Conservation (phyloP, 192 early-diverging fungal species). For the Coemansia sp. region DNA sequence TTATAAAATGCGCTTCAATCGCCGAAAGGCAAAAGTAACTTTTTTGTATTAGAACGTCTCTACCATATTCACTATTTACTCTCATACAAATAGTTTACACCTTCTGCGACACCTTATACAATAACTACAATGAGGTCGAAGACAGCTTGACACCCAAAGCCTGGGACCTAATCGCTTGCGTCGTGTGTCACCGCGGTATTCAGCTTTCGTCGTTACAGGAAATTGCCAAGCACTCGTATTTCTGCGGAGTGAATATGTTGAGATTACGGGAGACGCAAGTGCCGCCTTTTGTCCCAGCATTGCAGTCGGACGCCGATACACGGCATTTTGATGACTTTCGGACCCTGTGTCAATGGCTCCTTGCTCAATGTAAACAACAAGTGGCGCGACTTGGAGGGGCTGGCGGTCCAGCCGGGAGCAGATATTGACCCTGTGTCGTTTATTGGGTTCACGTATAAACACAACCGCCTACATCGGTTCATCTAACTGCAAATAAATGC, state of each 20-base stretch:
- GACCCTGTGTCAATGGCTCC: conserved; percentile 59
- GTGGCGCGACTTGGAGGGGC: conserved; percentile 41
- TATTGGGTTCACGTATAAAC: conserved; percentile 76
- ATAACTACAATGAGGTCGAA: conserved; percentile 60
- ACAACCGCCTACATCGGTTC: conserved; percentile 46
- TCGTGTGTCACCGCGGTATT: conserved; percentile 58
- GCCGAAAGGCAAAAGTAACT: too few species aligned
- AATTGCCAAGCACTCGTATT: conserved; percentile 62
- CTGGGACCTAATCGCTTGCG: conserved; percentile 69
- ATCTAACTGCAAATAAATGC: conserved; percentile 2
- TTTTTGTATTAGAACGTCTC: too few species aligned
- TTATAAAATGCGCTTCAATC: conserved; percentile 9
- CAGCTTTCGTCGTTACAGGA: conserved; percentile 57
- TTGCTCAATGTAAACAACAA: conserved; percentile 60
- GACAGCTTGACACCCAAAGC: conserved; percentile 75
- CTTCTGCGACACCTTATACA: too few species aligned
- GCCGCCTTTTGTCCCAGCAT: conserved; percentile 72
- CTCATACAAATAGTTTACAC: too few species aligned
- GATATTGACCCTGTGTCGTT: conserved; percentile 58
- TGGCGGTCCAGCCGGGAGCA: conserved; percentile 31
- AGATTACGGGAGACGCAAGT: conserved; percentile 60
- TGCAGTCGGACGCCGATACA: conserved; percentile 70
- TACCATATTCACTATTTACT: too few species aligned
- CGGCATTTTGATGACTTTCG: conserved; percentile 78
- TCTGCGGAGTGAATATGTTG: conserved; percentile 63